A percentile compares a stretch with the other conserved stretches of the same genome.
phyloP scores from a whole-genome alignment of 1,139 yeast species.

The Citeromyces hawaiiensis region DNA sequence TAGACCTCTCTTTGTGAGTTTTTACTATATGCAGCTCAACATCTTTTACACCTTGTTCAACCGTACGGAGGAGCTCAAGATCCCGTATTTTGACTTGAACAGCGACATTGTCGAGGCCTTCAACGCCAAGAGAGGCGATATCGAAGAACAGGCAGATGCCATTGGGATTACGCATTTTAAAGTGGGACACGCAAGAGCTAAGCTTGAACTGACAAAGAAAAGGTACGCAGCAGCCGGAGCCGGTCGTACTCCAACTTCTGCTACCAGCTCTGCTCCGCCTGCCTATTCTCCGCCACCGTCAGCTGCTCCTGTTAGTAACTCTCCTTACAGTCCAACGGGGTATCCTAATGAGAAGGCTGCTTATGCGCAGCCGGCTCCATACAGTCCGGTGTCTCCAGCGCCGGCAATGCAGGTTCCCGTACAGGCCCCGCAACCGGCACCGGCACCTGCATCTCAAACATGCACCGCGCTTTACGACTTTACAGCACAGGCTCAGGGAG shows the following conservation, averaged over 20 bases:
- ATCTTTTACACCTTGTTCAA: conserved; percentile 85
- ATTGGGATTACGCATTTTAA: conserved; percentile 83
- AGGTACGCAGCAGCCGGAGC: conserved; percentile 44
- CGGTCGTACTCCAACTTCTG: conserved; percentile 21
- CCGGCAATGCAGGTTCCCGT: conserved; percentile 15
- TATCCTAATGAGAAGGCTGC: conserved; percentile 19
- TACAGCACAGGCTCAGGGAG: conserved; percentile 83
- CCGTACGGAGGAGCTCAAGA: conserved; percentile 90
- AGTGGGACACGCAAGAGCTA: conserved; percentile 74
- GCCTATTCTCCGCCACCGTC: conserved; percentile 10
- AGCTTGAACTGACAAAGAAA: conserved; percentile 70
- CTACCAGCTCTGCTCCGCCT: conserved; percentile 15
- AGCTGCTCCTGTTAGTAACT: conserved; percentile 18
- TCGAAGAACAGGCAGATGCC: conserved; percentile 80
- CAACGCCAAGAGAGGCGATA: conserved; percentile 69
- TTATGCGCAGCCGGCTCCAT: conserved; percentile 8
- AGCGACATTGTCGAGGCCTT: conserved; percentile 79
- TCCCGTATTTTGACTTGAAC: conserved; percentile 82
- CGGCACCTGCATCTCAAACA: conserved; percentile 31
- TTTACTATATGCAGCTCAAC: conserved; percentile 95
- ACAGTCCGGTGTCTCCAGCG: conserved; percentile 9
- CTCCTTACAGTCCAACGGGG: conserved; percentile 8
- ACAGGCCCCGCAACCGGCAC: conserved; percentile 24
- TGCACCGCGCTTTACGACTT: conserved; percentile 72
- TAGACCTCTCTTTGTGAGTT: conserved; percentile 82